Evolutionary conservation across 345 rosid genomes (phyloP), one percentile per base, ranked within the genome.

Genomic region (Arabidopsis suecica): DNA sequence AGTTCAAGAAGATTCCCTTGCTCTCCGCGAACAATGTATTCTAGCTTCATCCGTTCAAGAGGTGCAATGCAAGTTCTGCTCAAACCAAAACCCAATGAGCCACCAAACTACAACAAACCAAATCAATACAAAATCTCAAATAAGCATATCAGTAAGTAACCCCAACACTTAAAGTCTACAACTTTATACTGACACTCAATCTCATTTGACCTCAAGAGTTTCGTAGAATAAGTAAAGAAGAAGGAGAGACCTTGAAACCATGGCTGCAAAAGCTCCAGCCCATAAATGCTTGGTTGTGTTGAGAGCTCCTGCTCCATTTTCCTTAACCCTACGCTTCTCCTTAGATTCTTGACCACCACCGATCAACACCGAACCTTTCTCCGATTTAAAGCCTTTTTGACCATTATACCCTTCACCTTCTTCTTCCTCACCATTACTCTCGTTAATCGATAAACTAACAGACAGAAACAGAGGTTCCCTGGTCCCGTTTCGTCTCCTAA

Each of bases 191-290:
- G 45, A 37, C 56, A 22, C 41, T 2, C 51, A 42, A 62, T 23
- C 48, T 63, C 4, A 53, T 34, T 22, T 2, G 63, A 44, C 18
- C 38, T 47, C 56, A 8, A 0, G 1, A 5, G 41, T n/a, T 37
- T 41, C 47, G 34, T 5, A 11, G 33, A 33, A 61, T 28, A 56
- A 57, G 45, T 60, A 60, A 66, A 28, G 36, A 66, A 65, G 53
- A 36, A 56, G 13, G 65, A 79, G 79, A 64, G 57, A 89, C 96
- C 96, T 86, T 71, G 92, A 89, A 72, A 89, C 88, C 88, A 88
- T 88, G 48, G 92, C 96, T 4, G 96, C 92, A 78, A 86, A 78
- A 73, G 90, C 96, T 51, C 96, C 96, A 73, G 96, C 84, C 89
- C 96, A 89, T 51, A 90, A 71, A 84, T 90, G 93, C 61, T 88